Evolutionary conservation across 176 grass and related monocot genomes (phyloP).

Genomic region (Tuctoria greenei): DNA sequence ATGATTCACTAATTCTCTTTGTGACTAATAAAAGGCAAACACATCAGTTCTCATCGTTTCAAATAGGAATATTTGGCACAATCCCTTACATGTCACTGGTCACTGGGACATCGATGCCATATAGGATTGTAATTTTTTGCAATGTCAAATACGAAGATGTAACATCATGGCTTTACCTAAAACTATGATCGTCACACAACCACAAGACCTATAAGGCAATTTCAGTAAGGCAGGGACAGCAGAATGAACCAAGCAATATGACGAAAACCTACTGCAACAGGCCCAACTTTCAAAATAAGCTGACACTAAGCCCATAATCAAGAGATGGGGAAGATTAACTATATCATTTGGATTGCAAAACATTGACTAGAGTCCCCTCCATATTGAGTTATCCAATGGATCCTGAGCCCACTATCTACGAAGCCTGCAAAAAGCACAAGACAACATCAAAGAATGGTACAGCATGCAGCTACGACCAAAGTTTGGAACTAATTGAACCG

Average conservation of each 20-base stretch:
- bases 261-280: too few species aligned
- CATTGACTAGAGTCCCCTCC: conserved; percentile 62
- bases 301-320: not conserved
- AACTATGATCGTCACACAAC: conserved; percentile 18
- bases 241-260: not conserved
- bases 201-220: not conserved
- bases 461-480: not conserved
- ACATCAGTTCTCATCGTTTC: not conserved
- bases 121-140: not conserved
- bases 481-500: not conserved
- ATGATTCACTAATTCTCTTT: not conserved
- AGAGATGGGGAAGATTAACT: not conserved
- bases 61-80: not conserved
- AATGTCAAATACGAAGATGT: not conserved
- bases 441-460: not conserved
- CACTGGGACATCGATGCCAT: not conserved
- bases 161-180: not conserved
- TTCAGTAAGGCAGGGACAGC: not conserved
- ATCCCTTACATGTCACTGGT: not conserved
- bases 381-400: conserved; percentile 38
- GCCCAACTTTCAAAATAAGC: conserved; percentile 8
- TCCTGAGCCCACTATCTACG: not conserved
- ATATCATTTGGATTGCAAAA: conserved; percentile 3
- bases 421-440: not conserved
- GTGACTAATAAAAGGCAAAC: not conserved